Percentiles rank a stretch among this genome's conserved stretches.
phyloP scores from a whole-genome alignment of 1,139 yeast genomes.

The Pichia sp. region DNA sequence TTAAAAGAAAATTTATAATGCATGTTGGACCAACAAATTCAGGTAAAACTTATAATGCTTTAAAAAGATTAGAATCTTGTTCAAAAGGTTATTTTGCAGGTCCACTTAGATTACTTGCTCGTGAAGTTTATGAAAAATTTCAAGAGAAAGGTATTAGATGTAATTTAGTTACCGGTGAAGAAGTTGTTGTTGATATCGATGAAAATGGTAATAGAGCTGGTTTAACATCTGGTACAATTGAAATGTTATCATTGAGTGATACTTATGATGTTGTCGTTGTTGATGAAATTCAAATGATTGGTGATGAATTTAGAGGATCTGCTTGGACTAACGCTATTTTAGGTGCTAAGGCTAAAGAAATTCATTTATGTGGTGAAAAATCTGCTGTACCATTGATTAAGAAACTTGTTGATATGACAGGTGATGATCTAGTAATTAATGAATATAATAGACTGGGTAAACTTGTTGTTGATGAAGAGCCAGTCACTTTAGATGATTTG shows the following conservation, averaged over 20 bases:
- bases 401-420: constrained; percentile 56
- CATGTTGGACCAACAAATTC: constrained; percentile 98
- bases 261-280: constrained; percentile 81
- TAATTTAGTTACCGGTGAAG: constrained; percentile 91
- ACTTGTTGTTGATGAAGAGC: constrained; percentile 45
- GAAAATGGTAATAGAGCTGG: constrained; percentile 63
- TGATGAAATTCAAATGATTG: constrained; percentile 95
- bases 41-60: constrained; percentile 88
- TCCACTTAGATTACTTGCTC: constrained; percentile 79
- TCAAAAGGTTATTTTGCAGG: constrained; percentile 92
- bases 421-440: constrained; percentile 67
- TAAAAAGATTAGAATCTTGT: constrained; percentile 58
- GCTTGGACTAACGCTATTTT: constrained; percentile 93
- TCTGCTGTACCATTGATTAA: constrained; percentile 64
- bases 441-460: constrained; percentile 70
- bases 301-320: constrained; percentile 72
- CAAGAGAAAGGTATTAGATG: constrained; percentile 59
- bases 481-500: constrained; percentile 33
- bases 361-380: constrained; percentile 91
- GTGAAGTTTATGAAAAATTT: constrained; percentile 84
- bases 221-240: constrained; percentile 83
- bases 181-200: constrained; percentile 66
- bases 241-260: constrained; percentile 69
- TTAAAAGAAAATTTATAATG: constrained; percentile 71
- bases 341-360: constrained; percentile 79